A percentile compares a stretch with the other conserved stretches of the same genome.
Conservation (phyloP, 257 asterid species). For the Nemophila menziesii region DNA sequence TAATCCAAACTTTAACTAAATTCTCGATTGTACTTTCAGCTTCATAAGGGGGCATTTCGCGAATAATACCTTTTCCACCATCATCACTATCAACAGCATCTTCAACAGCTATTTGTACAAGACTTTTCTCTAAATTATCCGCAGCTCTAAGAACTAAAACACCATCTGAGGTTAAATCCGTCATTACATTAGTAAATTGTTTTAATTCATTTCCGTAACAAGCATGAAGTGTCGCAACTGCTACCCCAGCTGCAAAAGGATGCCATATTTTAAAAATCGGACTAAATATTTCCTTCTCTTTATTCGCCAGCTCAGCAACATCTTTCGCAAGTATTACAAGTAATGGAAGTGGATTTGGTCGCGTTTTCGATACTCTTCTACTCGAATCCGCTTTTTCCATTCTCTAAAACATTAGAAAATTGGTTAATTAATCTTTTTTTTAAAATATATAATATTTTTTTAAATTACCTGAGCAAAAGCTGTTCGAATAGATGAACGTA, state of each 20-base stretch:
- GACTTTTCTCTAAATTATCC: slow-evolving; percentile 88
- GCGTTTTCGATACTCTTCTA: slow-evolving; percentile 80
- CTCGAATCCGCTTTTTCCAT: slow-evolving; percentile 98
- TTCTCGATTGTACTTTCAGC: slow-evolving; percentile 86
- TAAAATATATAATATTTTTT: too few relatives aligned
- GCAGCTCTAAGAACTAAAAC: slow-evolving; percentile 92
- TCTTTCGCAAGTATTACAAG: slow-evolving; percentile 95
- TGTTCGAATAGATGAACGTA: slow-evolving; percentile 94
- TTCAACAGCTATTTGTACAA: slow-evolving; percentile 91
- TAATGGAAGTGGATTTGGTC: slow-evolving; percentile 81
- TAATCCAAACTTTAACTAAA: slow-evolving; percentile 84
- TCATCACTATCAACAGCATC: slow-evolving; percentile 98
- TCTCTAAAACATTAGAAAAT: slow-evolving; percentile 33
- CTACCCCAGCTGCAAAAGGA: slow-evolving; percentile 96
- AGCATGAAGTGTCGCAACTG: slow-evolving; percentile 88
- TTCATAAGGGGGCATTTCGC: slow-evolving; percentile 99
- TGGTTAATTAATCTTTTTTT: too few relatives aligned
- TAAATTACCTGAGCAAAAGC: slow-evolving; percentile 99
- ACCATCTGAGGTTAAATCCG: slow-evolving; percentile 95
- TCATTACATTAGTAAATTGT: slow-evolving; percentile 73
- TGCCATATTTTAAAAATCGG: slow-evolving; percentile 92
- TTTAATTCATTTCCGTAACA: slow-evolving; percentile 92
- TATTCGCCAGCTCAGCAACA: slow-evolving; percentile 71
- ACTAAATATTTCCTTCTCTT: slow-evolving; percentile 71
- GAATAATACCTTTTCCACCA: slow-evolving; percentile 97